Evolutionary conservation across 2,329 filamentous ascomycete genomes (phyloP), one percentile per base, ranked within the genome.

Genomic region (Hypomyces rosellus): DNA sequence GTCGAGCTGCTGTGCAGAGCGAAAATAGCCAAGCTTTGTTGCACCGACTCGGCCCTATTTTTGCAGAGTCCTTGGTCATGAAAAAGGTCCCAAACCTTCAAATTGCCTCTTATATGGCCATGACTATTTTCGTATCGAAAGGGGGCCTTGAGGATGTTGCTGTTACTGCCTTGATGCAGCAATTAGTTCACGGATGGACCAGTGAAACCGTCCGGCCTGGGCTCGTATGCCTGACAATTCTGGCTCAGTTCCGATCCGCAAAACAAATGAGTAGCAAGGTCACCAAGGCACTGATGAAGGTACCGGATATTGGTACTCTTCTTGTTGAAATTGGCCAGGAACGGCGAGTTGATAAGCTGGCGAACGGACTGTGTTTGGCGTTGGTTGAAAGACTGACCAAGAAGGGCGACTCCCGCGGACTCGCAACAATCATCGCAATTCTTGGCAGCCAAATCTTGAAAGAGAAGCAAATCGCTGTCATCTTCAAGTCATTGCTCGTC

Each of bases 101-200:
- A 57, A 80, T 95, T 53, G 90, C 87, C 14, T 91, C 88, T 51
- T 97, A 96, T 66, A 96, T 96, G 86, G 83, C 96, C 16, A 79
- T 91, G 50, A 82, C 89, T 6, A 83, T 97, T 45, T 78, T 97
- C 54, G 90, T 89, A 6, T 84, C 88, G 45, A 96, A 96, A 68
- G 84, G 86, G 1, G 78, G 81, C 44, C 76, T 97, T 13, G 82
- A 87, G 43, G 90, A 97, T 60, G 80, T 80, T 50, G 81, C 91
- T 2, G 74, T 97, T n/a, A 84, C 88, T 48, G 84, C 85, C 1
- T 78, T 99, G 61, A 95, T 97, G 89, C 88, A 95, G 61, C 89
- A 91, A 55, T 81, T 96, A 34, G 85, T 87, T 8, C 72, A 78
- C 25, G 88, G 87, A 8, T 95, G 89, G 84, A 86, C 82, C 2